phyloP scores from a whole-genome alignment of 1,139 yeast species.

The Geotrichum restrictum region DNA sequence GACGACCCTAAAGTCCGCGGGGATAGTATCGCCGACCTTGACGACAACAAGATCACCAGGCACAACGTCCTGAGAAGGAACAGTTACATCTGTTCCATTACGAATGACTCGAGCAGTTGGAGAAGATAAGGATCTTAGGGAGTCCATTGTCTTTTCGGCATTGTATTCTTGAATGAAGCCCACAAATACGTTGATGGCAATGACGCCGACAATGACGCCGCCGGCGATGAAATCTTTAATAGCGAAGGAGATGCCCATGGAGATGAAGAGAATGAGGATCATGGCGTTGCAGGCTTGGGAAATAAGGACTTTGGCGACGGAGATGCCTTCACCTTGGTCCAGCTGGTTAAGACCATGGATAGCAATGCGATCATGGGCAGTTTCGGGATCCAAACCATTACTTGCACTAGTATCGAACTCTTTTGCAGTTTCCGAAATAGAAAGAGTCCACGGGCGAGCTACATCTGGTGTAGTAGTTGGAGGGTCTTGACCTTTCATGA shows the following conservation, averaged over 20 bases:
- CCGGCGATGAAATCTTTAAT: conserved; percentile 79
- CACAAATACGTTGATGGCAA: conserved; percentile 59
- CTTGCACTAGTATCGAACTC: conserved; percentile 42
- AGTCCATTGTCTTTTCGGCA: conserved; percentile 80
- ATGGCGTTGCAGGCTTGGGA: conserved; percentile 77
- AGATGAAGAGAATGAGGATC: conserved; percentile 68
- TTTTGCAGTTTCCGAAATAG: conserved; percentile 22
- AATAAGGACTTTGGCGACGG: conserved; percentile 55
- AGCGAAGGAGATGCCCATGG: conserved; percentile 72
- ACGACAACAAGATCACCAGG: conserved; percentile 72
- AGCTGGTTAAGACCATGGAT: conserved; percentile 57
- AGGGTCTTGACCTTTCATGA: not conserved
- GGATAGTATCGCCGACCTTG: conserved; percentile 73
- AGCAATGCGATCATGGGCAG: conserved; percentile 39
- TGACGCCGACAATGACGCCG: conserved; percentile 74
- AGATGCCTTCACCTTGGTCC: conserved; percentile 58
- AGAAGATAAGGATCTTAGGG: conserved; percentile 62
- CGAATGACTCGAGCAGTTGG: conserved; percentile 71
- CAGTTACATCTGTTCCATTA: conserved; percentile 55
- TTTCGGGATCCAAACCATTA: conserved; percentile 48
- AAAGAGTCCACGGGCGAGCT: conserved; percentile 28
- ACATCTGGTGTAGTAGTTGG: not conserved
- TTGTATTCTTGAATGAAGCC: conserved; percentile 69
- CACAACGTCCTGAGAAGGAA: conserved; percentile 66
- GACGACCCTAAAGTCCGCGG: conserved; percentile 67